Base-by-base conservation (phyloP, 2,329 filamentous ascomycete species). In the Corynespora cassiicola region DNA sequence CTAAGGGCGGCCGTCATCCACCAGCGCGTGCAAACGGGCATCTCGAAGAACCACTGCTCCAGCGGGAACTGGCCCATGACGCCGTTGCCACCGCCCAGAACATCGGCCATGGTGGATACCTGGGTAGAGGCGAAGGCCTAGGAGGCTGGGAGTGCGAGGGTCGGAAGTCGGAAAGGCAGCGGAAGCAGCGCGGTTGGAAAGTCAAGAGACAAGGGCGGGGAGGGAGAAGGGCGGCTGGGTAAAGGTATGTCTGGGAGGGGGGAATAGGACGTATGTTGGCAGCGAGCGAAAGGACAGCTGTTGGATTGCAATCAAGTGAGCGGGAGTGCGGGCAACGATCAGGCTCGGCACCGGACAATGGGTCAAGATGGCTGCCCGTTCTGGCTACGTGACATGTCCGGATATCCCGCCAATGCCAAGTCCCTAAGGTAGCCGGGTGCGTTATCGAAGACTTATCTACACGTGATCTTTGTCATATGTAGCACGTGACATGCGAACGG, bases 31-130 rank as follows among this genome's bases (percentile, higher is more conserved):
- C 91, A 95, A 17, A 94, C 84, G 3, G 94, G 94, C 87, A 96
- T 96, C 70, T 99, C 94, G 80, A 90, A 96, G 71, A 96, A 97
- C 94, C 94, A 99, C 55, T 92, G 87, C 71, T 97, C 94, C 6
- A 99, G 79, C 26, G 92, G 94, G 61, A 96, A 77, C 47, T 81
- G 78, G 39, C 76, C 75, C 47, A 74, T 74, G 41, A 74, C 58
- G 43, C 66, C 69, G 40, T 71, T 72, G 31, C 62, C 68, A 46
- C 65, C 71, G 29, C 54, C 54, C 23, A 72, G 66, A 33, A 73
- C 68, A 24, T 73, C 72, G 30, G 75, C 74, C 74, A 77, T 76
- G 45, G 18, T 63, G 45, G 35, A 11, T 24, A 24, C 11, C 18
- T n/a, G 14, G 18, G 36, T 25, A 18, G 21, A 37, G 16, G 20